Evolutionary conservation across 2,329 filamentous ascomycete species (phyloP).

Genomic region (Fusarium sp.): DNA sequence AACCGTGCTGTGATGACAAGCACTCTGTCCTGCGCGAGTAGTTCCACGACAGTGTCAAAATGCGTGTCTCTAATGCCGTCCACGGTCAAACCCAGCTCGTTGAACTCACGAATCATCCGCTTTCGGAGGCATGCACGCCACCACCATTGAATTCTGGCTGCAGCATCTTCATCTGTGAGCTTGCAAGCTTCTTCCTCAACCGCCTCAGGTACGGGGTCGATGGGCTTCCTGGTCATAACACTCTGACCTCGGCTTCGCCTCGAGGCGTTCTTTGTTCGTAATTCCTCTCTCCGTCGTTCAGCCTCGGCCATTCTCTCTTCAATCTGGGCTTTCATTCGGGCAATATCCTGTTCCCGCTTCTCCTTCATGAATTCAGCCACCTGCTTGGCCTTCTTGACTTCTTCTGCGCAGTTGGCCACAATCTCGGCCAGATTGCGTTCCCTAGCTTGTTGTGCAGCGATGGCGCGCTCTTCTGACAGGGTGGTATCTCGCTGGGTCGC

Average conservation of each 20-base stretch:
- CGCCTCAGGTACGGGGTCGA: constrained; percentile 60
- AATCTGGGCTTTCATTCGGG: constrained; percentile 77
- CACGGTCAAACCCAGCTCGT: constrained; percentile 74
- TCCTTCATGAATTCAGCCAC: constrained; percentile 86
- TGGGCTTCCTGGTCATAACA: constrained; percentile 61
- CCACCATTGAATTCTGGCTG: constrained; percentile 73
- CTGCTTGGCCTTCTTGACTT: constrained; percentile 84
- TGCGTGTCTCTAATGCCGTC: constrained; percentile 76
- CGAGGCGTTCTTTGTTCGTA: constrained; percentile 65
- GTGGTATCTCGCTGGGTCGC: constrained; percentile 73
- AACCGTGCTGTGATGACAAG: constrained; percentile 74
- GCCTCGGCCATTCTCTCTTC: constrained; percentile 84
- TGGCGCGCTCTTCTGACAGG: constrained; percentile 78
- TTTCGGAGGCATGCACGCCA: constrained; percentile 73
- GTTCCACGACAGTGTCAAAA: constrained; percentile 79
- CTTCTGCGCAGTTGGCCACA: constrained; percentile 82
- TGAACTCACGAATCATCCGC: constrained; percentile 73
- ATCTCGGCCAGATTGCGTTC: constrained; percentile 87
- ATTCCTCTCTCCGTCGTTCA: constrained; percentile 75
- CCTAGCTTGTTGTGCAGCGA: constrained; percentile 81
- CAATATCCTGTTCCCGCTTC: constrained; percentile 79
- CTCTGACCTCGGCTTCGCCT: constrained; percentile 67
- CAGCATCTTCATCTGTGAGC: constrained; percentile 72
- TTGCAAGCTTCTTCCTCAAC: constrained; percentile 59
- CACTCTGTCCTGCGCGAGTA: constrained; percentile 75